Evolutionary conservation across 108 stramenopile genomes (phyloP).

Genomic region (Pseudonitzschia multiseries): DNA sequence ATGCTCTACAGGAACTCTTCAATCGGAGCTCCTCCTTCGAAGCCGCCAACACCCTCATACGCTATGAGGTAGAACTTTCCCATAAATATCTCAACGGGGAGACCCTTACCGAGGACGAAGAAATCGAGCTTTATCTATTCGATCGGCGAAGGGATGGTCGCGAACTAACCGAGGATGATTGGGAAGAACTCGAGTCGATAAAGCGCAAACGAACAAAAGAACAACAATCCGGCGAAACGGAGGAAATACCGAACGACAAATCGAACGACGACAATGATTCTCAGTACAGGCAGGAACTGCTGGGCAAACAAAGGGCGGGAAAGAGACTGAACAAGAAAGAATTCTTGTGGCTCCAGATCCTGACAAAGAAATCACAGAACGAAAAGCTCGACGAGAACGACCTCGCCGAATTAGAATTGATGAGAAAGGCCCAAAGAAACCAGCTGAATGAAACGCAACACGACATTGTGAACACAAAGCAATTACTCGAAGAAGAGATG

Average conservation of each 20-base stretch:
- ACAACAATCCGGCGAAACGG: background rate
- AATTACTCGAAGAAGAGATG: slow-evolving; percentile 14
- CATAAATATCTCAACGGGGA: slow-evolving; percentile 9
- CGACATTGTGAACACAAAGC: slow-evolving; percentile 8
- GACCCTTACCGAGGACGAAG: slow-evolving; percentile 20
- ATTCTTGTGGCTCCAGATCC: slow-evolving; percentile 16
- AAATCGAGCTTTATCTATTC: slow-evolving; percentile 22
- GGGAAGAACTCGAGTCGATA: slow-evolving; percentile 18
- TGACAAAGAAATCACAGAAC: slow-evolving; percentile 12
- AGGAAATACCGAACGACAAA: background rate
- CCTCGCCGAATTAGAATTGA: slow-evolving; percentile 24
- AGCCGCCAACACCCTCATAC: slow-evolving; percentile 16
- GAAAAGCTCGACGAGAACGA: slow-evolving; percentile 20
- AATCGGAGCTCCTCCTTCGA: slow-evolving; percentile 7
- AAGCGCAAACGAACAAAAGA: background rate
- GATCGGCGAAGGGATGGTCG: slow-evolving; percentile 21
- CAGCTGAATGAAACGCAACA: background rate
- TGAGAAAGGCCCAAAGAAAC: slow-evolving; percentile 24
- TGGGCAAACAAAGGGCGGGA: slow-evolving; percentile 12
- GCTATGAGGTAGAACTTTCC: slow-evolving; percentile 26
- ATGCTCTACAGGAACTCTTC: slow-evolving; percentile 18
- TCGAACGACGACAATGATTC: slow-evolving; percentile 5
- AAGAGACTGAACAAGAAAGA: slow-evolving; percentile 26
- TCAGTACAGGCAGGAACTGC: background rate
- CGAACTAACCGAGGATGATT: slow-evolving; percentile 24